These are phyloP conservation scores for Suillus discolor DNA, from an alignment of 768 basidiomycete species.

Conservation along the genomic window DNA sequence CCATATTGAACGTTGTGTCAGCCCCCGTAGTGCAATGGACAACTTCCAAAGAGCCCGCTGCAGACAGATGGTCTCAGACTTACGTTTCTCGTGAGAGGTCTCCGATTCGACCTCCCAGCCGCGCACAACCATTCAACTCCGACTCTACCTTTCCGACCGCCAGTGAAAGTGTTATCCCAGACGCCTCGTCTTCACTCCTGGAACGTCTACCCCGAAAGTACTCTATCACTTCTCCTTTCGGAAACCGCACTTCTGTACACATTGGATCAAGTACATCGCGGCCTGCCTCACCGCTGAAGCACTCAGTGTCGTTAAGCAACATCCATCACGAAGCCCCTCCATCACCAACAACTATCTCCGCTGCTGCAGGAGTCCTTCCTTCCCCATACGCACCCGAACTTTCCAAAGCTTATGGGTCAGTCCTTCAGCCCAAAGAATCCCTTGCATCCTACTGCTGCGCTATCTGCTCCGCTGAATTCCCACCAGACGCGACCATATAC, in stretches of 20 bases:
- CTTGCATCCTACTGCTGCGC: conserved; percentile 71
- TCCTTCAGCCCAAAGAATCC: conserved; percentile 77
- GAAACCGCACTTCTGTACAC: conserved; percentile 56
- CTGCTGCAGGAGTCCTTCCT: conserved; percentile 63
- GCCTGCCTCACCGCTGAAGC: conserved; percentile 62
- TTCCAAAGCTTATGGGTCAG: conserved; percentile 84
- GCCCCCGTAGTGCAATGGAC: conserved; percentile 72
- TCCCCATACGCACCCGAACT: conserved; percentile 62
- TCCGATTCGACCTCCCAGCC: conserved; percentile 38
- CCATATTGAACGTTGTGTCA: conserved; percentile 32
- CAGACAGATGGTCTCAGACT: conserved; percentile 81
- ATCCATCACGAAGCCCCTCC: conserved; percentile 18
- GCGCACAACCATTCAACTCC: conserved; percentile 11
- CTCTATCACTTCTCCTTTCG: conserved; percentile 42
- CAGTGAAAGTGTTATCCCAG: conserved; percentile 14
- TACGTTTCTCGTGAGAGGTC: conserved; percentile 63
- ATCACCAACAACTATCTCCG: conserved; percentile 46
- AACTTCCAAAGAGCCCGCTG: conserved; percentile 41
- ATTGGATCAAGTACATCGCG: conserved; percentile 56
- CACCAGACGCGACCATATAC: conserved; percentile 85
- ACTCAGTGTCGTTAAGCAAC: conserved; percentile 20
- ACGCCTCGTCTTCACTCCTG: conserved; percentile 19
- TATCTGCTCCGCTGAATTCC: conserved; percentile 63
- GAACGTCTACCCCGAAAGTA: conserved; percentile 56
- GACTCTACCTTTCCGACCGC: conserved; percentile 10